Percentiles rank a stretch among this genome's conserved stretches.
Evolutionary conservation across 2,329 filamentous ascomycete species (phyloP).

Genomic region (Fusarium sulawesiense): DNA sequence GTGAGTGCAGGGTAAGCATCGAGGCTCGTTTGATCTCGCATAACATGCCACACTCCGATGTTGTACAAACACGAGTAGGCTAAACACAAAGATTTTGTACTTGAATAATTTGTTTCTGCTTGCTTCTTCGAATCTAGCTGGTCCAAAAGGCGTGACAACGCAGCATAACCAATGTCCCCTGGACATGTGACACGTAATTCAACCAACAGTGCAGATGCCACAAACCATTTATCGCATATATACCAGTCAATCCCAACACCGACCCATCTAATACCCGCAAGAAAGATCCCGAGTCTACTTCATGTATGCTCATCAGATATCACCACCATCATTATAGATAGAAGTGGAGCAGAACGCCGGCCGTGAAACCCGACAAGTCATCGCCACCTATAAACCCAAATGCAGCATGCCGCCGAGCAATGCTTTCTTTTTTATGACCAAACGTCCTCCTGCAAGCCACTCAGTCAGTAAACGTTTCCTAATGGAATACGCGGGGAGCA

Average conservation of each 20-base stretch:
- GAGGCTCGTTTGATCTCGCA: neutral
- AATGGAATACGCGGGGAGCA: neutral
- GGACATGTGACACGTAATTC: constrained; percentile 28
- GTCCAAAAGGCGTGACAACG: neutral
- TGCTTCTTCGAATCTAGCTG: neutral
- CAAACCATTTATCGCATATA: constrained; percentile 30
- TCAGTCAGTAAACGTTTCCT: constrained; percentile 32
- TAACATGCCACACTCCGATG: neutral
- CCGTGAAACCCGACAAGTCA: constrained; percentile 40
- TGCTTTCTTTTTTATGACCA: constrained; percentile 66
- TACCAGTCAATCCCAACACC: constrained; percentile 31
- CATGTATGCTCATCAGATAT: constrained; percentile 41
- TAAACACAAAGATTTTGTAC: neutral
- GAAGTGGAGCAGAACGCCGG: constrained; percentile 39
- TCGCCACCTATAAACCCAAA: constrained; percentile 39
- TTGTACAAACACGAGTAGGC: neutral
- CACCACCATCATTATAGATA: constrained; percentile 15
- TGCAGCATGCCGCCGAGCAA: constrained; percentile 17
- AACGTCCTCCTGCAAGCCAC: constrained; percentile 70
- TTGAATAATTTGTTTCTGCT: constrained; percentile 2
- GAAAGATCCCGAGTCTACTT: constrained; percentile 39
- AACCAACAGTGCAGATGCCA: constrained; percentile 31
- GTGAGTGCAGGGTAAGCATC: neutral
- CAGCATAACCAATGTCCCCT: constrained; percentile 12
- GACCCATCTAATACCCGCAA: constrained; percentile 30